A percentile compares a stretch with the other conserved stretches of the same genome.
These are phyloP conservation scores for Neurospora sp. DNA, from an alignment of 495 filamentous ascomycete genomes.

Conservation along the genomic window DNA sequence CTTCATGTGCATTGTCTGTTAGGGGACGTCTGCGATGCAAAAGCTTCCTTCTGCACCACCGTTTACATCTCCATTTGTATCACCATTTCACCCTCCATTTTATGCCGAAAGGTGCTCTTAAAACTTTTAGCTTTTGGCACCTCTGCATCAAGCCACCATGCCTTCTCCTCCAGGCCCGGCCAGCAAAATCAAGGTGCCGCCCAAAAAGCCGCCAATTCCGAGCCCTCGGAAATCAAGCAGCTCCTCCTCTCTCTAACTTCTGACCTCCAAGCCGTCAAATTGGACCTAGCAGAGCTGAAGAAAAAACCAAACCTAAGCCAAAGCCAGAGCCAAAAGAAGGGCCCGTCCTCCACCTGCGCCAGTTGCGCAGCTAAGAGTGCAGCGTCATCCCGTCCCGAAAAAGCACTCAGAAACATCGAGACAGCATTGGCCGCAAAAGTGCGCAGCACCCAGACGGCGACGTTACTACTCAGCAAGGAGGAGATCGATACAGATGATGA, in stretches of 20 bases:
- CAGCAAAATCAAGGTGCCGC: too few species aligned
- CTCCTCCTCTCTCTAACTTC: neutral
- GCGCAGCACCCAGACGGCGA: too few species aligned
- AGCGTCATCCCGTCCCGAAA: neutral
- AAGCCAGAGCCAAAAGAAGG: neutral
- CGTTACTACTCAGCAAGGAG: too few species aligned
- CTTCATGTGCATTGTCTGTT: neutral
- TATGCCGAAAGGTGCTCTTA: too few species aligned
- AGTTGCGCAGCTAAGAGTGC: neutral
- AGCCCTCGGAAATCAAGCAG: neutral
- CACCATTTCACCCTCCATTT: too few species aligned
- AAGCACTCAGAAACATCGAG: too few species aligned
- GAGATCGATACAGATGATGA: too few species aligned
- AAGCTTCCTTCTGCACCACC: too few species aligned
- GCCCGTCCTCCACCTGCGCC: neutral
- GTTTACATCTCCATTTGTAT: too few species aligned
- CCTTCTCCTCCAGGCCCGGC: too few species aligned
- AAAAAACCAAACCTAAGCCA: neutral
- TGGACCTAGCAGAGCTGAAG: neutral
- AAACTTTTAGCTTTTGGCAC: too few species aligned
- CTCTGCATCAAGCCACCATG: neutral
- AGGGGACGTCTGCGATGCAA: neutral
- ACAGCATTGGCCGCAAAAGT: neutral
- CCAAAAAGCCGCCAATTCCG: neutral
- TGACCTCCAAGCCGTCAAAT: neutral